phyloP scores from a whole-genome alignment of 345 rosid species.

The Arabis hirsuta region DNA sequence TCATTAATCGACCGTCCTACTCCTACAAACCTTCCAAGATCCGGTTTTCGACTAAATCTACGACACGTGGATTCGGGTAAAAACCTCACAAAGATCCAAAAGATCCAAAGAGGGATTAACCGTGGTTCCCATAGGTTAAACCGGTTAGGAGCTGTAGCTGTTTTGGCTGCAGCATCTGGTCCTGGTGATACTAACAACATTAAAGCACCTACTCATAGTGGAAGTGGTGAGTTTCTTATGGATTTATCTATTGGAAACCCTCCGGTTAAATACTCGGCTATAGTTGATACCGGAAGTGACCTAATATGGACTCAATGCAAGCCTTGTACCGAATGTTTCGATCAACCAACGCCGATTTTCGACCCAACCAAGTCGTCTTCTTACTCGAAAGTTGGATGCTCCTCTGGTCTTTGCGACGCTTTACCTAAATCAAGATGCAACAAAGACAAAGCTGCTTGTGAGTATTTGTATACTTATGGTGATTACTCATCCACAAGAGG shows the following conservation, averaged over 20 bases:
- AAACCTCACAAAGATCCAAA: conserved; percentile 78
- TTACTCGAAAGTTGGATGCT: conserved; percentile 62
- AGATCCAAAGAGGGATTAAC: conserved; percentile 64
- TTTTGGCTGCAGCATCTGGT: conserved; percentile 52
- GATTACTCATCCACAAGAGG: conserved; percentile 91
- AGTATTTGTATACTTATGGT: conserved; percentile 77
- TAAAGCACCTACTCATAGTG: conserved; percentile 58
- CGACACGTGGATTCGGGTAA: conserved; percentile 71
- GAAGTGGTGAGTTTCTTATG: conserved; percentile 87
- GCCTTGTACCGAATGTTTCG: conserved; percentile 73
- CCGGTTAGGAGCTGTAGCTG: conserved; percentile 60
- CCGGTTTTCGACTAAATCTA: conserved; percentile 56
- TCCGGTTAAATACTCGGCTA: conserved; percentile 58
- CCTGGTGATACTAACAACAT: conserved; percentile 39
- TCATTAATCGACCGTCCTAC: conserved; percentile 36
- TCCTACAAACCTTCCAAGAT: conserved; percentile 27
- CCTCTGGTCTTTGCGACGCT: conserved; percentile 60
- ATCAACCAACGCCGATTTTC: conserved; percentile 76
- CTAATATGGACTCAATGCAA: conserved; percentile 96
- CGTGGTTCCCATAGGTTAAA: conserved; percentile 63
- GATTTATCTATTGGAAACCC: conserved; percentile 76
- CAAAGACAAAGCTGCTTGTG: conserved; percentile 48
- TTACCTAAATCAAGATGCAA: conserved; percentile 56
- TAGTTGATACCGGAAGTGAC: conserved; percentile 90
- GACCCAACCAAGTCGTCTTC: conserved; percentile 74